Percentiles rank a stretch among this genome's conserved stretches.
Evolutionary conservation across 306 rosid species (phyloP).

Genomic region (Vicia villosa): DNA sequence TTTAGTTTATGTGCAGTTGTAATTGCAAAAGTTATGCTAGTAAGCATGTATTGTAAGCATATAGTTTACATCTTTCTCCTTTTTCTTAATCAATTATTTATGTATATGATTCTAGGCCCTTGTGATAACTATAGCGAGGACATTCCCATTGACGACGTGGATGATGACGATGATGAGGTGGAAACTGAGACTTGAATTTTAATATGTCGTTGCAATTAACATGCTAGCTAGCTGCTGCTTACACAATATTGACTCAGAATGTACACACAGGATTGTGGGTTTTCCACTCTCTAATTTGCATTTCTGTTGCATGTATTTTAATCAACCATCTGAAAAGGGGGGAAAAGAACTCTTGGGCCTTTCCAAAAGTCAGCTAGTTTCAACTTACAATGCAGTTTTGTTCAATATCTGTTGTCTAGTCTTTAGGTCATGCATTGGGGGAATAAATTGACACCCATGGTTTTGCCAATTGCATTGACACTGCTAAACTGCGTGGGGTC

Average conservation of each 20-base stretch:
- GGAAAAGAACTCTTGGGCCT: neutral
- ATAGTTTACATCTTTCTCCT: neutral
- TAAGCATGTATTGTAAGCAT: conserved; percentile 7
- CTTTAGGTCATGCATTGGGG: too few species aligned
- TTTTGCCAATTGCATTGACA: too few species aligned
- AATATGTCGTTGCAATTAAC: conserved; percentile 25
- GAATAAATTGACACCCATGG: too few species aligned
- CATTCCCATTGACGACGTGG: conserved; percentile 79
- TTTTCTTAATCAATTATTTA: conserved; percentile 7
- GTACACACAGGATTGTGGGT: conserved; percentile 18
- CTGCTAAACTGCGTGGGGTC: too few species aligned
- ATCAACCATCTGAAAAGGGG: neutral
- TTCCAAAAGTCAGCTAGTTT: neutral
- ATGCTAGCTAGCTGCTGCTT: conserved; percentile 22
- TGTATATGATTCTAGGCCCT: conserved; percentile 42
- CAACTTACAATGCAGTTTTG: neutral
- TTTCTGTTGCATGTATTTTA: conserved; percentile 35
- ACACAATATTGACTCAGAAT: conserved; percentile 5
- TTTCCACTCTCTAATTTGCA: conserved; percentile 8
- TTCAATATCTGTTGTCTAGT: too few species aligned
- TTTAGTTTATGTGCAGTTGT: conserved; percentile 8
- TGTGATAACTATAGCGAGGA: conserved; percentile 52
- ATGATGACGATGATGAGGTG: conserved; percentile 58
- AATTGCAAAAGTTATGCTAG: neutral
- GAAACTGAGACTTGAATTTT: conserved; percentile 39